Base-by-base conservation (phyloP, 768 basidiomycete genomes). In the Boletus sp. region DNA sequence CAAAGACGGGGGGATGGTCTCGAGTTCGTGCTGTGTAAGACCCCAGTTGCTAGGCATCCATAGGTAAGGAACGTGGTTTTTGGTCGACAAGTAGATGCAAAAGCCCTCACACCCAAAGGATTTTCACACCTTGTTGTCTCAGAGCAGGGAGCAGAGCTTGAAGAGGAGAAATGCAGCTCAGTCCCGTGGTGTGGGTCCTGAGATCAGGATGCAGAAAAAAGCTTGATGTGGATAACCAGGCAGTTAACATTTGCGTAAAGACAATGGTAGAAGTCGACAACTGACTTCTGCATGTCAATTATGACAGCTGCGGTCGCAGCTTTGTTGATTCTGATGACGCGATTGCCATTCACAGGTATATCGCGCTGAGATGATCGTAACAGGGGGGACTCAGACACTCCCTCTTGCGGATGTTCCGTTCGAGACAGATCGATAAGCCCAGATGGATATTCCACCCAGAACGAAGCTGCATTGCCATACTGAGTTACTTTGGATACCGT, bases 221-320 rank as follows among this genome's bases (percentile, higher is more conserved):
- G 72, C 84, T 85, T 53, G 33, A 18, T 32, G 8, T n/a, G 32
- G 36, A 41, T 20, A n/a, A 32, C 4, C 4, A 36, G 40, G 4
- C 5, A 29, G 47, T 64, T 40, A 60, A 59, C 51, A 46, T 52
- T 32, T 14, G 45, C n/a, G 8, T 14, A 61, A 30, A 7, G 30
- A 20, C 29, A 15, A 44, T 9, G 33, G 20, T 18, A n/a, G 7
- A 32, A 47, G 46, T 28, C n/a, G 35, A 37, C 17, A n/a, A 59
- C 77, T 57, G 64, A 86, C 86, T 87, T 89, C 67, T 88, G 87
- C 87, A 89, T 88, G 64, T 87, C 87, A 50, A 87, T 78, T 18
- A 88, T 75, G n/a, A 87, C 80, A 52, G 83, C 69, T 10, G 85
- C 86, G 17, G 77, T 80, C 47, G 74, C 69, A 32, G 77, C 70